Evolutionary conservation across 768 basidiomycete genomes (phyloP).

Genomic region (Leccinum uliginosum): DNA sequence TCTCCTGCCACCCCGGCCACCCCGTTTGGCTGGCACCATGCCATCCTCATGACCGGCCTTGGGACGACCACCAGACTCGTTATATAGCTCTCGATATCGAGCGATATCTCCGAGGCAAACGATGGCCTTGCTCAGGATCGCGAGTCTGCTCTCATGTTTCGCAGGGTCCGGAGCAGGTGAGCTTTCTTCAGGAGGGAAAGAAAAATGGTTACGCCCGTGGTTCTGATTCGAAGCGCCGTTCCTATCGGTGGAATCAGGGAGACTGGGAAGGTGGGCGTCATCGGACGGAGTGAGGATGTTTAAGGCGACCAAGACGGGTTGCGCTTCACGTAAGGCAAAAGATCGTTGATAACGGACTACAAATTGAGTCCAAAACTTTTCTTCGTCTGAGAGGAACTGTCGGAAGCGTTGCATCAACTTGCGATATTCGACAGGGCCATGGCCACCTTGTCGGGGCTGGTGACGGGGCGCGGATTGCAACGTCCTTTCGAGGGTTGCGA

Average conservation of each 20-base stretch:
- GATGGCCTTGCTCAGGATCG: constrained; percentile 79
- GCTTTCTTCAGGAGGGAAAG: constrained; percentile 58
- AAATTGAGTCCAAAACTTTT: constrained; percentile 86
- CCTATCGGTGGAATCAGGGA: constrained; percentile 17
- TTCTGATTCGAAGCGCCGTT: constrained; percentile 21
- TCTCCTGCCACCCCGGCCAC: constrained; percentile 39
- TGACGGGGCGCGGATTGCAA: constrained; percentile 39
- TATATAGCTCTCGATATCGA: constrained; percentile 88
- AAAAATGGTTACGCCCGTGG: constrained; percentile 53
- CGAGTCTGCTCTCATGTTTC: constrained; percentile 55
- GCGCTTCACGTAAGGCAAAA: constrained; percentile 65
- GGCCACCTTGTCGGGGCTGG: constrained; percentile 37
- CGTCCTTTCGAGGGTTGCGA: constrained; percentile 60
- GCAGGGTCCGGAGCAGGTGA: constrained; percentile 34
- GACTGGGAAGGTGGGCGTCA: constrained; percentile 28
- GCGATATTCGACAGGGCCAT: constrained; percentile 75
- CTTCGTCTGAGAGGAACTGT: constrained; percentile 85
- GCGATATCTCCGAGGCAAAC: constrained; percentile 94
- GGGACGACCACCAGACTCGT: constrained; percentile 61
- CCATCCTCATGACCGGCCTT: constrained; percentile 67
- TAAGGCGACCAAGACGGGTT: constrained; percentile 52
- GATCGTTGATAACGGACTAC: constrained; percentile 69
- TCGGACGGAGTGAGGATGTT: constrained; percentile 45
- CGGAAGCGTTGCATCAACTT: constrained; percentile 86
- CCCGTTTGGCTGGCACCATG: constrained; percentile 28